Evolutionary conservation across 73 alveolate species (phyloP).

Genomic region (Paramecium caudatum): DNA sequence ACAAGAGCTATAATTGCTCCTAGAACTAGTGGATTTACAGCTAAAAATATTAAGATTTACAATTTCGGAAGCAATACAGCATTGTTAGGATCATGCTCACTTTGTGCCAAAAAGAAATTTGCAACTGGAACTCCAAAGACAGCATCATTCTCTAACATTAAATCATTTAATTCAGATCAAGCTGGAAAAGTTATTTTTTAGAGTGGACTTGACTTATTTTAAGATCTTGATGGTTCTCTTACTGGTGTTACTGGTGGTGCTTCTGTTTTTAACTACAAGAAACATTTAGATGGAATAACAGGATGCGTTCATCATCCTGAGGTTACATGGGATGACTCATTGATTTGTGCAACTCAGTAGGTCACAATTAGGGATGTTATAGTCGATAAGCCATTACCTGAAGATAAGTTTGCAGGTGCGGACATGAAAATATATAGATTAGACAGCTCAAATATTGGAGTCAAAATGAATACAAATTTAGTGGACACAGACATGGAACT

Average conservation of each 20-base stretch:
- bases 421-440: conserved; percentile 59
- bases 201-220: conserved; percentile 9
- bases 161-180: not conserved
- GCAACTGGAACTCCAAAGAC: conserved; percentile 4
- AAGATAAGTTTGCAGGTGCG: conserved; percentile 41
- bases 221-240: conserved; percentile 57
- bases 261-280: conserved; percentile 14
- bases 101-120: not conserved
- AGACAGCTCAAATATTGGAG: conserved; percentile 11
- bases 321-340: conserved; percentile 10
- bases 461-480: conserved; percentile 5
- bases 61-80: conserved; percentile 68
- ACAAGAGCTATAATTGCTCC: conserved; percentile 75
- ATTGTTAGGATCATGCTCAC: conserved; percentile 77
- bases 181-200: not conserved
- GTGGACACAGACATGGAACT: not conserved
- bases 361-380: conserved; percentile 41
- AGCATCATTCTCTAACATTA: not conserved
- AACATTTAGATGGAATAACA: conserved; percentile 37
- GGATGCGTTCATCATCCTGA: conserved; percentile 38
- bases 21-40: conserved; percentile 53
- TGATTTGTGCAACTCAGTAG: conserved; percentile 27
- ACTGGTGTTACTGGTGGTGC: conserved; percentile 3
- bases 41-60: conserved; percentile 40
- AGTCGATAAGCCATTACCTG: conserved; percentile 13